A percentile compares a stretch with the other conserved stretches of the same genome.
phyloP scores from a whole-genome alignment of 306 rosid species.

The Gastrolobium villosum region DNA sequence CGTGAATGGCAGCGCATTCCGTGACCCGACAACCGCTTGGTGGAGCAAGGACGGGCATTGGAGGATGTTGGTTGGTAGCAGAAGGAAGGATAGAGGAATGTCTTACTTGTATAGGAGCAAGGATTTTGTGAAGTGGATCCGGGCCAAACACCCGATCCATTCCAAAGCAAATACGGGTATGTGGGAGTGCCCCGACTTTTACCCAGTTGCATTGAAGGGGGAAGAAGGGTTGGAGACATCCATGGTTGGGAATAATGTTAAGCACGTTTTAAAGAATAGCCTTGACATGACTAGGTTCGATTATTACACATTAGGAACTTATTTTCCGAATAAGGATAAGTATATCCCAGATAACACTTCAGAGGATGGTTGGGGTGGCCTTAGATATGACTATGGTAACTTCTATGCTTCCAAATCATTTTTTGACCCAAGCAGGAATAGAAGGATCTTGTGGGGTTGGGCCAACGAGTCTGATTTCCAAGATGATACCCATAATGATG shows the following conservation, averaged over 20 bases:
- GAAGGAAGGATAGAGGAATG: conserved; percentile 62
- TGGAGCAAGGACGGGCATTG: conserved; percentile 59
- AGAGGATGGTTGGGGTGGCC: conserved; percentile 74
- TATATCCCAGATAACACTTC: conserved; percentile 69
- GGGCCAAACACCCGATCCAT: conserved; percentile 79
- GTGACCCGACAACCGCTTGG: conserved; percentile 95
- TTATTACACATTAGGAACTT: conserved; percentile 75
- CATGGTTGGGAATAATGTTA: conserved; percentile 47
- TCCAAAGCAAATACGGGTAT: conserved; percentile 63
- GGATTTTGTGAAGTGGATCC: conserved; percentile 68
- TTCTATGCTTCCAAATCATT: conserved; percentile 93
- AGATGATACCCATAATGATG: neutral
- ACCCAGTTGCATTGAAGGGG: conserved; percentile 58
- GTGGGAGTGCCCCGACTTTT: conserved; percentile 97
- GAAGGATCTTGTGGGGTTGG: conserved; percentile 95
- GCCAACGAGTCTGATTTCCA: conserved; percentile 79
- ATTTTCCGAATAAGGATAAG: conserved; percentile 48
- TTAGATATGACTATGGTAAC: conserved; percentile 90
- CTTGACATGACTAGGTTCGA: conserved; percentile 83
- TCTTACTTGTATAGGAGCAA: conserved; percentile 70
- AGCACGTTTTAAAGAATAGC: conserved; percentile 76
- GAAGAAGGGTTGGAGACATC: conserved; percentile 65
- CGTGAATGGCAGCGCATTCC: conserved; percentile 64
- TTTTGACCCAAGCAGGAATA: conserved; percentile 61
- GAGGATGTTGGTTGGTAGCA: conserved; percentile 72